These are phyloP conservation scores for Crithidia bombi DNA, from an alignment of 208 protist species.

Conservation along the genomic window DNA sequence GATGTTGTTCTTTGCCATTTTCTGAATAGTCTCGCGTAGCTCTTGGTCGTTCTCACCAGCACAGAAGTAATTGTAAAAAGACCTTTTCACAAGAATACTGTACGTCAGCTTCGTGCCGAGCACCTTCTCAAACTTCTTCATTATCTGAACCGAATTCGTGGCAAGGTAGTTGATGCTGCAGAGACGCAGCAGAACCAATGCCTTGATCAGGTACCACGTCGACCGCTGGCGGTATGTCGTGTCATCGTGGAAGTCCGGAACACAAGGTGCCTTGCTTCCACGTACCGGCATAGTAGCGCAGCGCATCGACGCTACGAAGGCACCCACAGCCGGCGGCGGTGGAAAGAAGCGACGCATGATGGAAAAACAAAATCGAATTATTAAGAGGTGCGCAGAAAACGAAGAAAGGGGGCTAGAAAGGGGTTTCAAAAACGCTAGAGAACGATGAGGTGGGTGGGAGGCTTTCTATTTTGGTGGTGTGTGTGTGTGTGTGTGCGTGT, in stretches of 20 bases:
- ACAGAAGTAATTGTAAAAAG: constrained; percentile 96
- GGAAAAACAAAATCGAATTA: constrained; percentile 14
- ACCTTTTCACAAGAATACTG: constrained; percentile 78
- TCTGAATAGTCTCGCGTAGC: constrained; percentile 70
- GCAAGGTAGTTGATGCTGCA: constrained; percentile 76
- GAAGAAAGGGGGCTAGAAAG: not conserved
- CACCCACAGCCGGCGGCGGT: constrained; percentile 12
- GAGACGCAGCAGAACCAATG: constrained; percentile 69
- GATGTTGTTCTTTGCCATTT: constrained; percentile 74
- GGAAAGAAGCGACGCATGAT: constrained; percentile 48
- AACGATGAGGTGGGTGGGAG: no score
- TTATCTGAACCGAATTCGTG: constrained; percentile 73
- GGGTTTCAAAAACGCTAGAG: not conserved
- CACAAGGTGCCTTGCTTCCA: constrained; percentile 8
- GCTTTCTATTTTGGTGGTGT: no score
- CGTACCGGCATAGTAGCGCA: constrained; percentile 12
- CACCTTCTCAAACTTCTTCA: constrained; percentile 72
- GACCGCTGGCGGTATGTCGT: constrained; percentile 72
- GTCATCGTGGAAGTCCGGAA: constrained; percentile 66
- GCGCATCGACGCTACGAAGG: constrained; percentile 23
- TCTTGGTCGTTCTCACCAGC: constrained; percentile 93
- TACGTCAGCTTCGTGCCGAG: constrained; percentile 81
- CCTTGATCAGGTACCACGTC: constrained; percentile 75
- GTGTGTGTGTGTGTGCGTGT: no score
- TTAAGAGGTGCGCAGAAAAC: not conserved